Evolutionary conservation across 2,329 filamentous ascomycete species (phyloP), one percentile per base, ranked within the genome.

Genomic region (Colletotrichum sp.): DNA sequence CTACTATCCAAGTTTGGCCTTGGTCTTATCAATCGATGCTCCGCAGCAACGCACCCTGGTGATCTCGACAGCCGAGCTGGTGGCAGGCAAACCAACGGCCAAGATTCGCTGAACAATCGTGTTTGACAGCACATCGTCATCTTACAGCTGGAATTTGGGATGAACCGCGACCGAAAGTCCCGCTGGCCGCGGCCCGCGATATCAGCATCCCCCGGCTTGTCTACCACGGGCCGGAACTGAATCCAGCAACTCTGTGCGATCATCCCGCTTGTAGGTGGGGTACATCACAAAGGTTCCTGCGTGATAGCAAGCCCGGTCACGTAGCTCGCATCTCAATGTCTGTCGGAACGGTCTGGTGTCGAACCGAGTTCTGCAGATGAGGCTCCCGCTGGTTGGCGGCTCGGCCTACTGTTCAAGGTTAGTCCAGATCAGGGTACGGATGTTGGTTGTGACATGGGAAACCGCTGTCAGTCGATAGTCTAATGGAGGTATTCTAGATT

Each of bases 161-260:
- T 52, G 44, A 39, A 26, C n/a, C 2, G 10, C 62, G 8, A 18
- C 52, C 49, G n/a, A 16, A 44, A 8, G 2, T 5, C 15, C 13
- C 72, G 72, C 49, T 30, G 21, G 62, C 72, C 72, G 68, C 72
- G 69, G 62, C 30, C 68, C 36, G 60, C 62, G 62, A 57, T 75
- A 62, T 55, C 72, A 69, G 26, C 9, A 16, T n/a, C 15, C 16
- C 34, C 60, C 15, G 18, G 67, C 68, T 21, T 24, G 26, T 18
- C 18, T 15, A 6, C 16, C 44, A 52, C 44, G n/a, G 44, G 24
- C 9, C 15, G 36, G 49, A 16, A 15, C 36, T 55, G 64, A 21
- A 24, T 72, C 28, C 36, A 49, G 36, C 52, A 72, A 64, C 21
- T 67, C 10, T 24, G 39, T 18, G 18, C 36, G 36, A 72, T 26